Base-by-base conservation (phyloP, 2,329 filamentous ascomycete genomes). In the Orbilia brochopaga region DNA sequence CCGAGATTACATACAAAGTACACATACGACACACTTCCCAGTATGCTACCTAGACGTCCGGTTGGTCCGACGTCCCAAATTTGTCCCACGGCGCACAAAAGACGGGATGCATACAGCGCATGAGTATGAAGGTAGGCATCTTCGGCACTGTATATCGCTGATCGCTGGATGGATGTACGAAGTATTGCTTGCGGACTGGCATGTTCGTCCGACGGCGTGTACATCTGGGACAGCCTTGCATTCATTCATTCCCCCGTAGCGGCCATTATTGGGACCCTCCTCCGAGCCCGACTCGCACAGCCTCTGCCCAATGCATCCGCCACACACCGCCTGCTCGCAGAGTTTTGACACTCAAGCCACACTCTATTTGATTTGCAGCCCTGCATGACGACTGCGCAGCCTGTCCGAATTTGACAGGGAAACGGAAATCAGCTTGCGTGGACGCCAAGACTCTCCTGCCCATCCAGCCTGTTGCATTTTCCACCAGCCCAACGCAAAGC, bases 351-450 rank as follows among this genome's bases (percentile, higher is more conserved):
- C 44, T 15, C 44, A 48, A 48, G 44, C 44, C 44, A 48, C 44
- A 48, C 44, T 48, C 44, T 48, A 48, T 48, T 48, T 48, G 44
- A 48, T 48, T 48, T 48, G 15, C 17, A 19, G 19, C 44, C 44
- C 44, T 48, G 44, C 44, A 48, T 48, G 44, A 48, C 44, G 44
- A 23, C 8, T 21, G 19, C 19, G 15, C 44, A 13, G 4, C 6
- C 6, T 5, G 15, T 6, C 40, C 17, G 15, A 4, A 15, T 13
- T 44, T 44, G 40, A 44, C 40, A 15, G 37, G n/a, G n/a, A 42
- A 17, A 42, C 37, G 37, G 2, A 21, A 19, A 15, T 13, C 37
- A 42, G 44, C 44, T 48, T 48, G 44, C 44, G 44, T 48, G 44
- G 44, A 48, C 44, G 11, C 37, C 37, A 15, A 42, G n/a, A 13